Evolutionary conservation across 1,284 basidiomycete genomes (phyloP).

Genomic region (Phlebopus sp.): DNA sequence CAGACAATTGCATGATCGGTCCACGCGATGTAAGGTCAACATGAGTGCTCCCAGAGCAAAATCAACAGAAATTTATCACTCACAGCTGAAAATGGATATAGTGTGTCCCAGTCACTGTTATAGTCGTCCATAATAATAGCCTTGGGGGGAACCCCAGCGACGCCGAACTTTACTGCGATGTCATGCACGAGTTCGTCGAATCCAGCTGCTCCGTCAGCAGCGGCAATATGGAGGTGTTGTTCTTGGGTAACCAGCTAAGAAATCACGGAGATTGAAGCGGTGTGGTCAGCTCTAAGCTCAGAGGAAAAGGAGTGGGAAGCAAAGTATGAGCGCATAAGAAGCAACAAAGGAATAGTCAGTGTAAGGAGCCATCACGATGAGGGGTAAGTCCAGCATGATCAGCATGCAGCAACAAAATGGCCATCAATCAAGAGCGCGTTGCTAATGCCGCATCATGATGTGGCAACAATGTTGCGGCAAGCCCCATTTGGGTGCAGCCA

Average conservation of each 20-base stretch:
- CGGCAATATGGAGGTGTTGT: conserved; percentile 79
- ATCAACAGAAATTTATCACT: conserved; percentile 20
- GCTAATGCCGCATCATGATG: too few species aligned
- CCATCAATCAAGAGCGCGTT: too few species aligned
- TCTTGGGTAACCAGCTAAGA: conserved; percentile 70
- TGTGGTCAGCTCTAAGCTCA: background rate
- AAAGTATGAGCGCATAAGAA: too few species aligned
- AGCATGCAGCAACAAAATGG: too few species aligned
- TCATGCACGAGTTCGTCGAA: conserved; percentile 61
- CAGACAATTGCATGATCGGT: background rate
- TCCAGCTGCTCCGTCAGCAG: conserved; percentile 82
- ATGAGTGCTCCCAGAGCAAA: background rate
- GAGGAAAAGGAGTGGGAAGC: background rate
- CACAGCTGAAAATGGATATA: conserved; percentile 85
- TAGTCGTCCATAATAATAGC: conserved; percentile 60
- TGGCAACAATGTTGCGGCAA: too few species aligned
- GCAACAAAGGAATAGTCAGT: too few species aligned
- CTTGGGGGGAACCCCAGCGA: conserved; percentile 40
- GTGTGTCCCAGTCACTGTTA: conserved; percentile 80
- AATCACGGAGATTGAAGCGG: background rate
- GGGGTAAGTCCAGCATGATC: too few species aligned
- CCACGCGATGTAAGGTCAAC: conserved; percentile 16
- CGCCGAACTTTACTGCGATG: conserved; percentile 62
- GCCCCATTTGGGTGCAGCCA: conserved; percentile 1
- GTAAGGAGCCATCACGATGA: too few species aligned